phyloP scores from a whole-genome alignment of 208 protist genomes.

The Wallacemonas collosoma region DNA sequence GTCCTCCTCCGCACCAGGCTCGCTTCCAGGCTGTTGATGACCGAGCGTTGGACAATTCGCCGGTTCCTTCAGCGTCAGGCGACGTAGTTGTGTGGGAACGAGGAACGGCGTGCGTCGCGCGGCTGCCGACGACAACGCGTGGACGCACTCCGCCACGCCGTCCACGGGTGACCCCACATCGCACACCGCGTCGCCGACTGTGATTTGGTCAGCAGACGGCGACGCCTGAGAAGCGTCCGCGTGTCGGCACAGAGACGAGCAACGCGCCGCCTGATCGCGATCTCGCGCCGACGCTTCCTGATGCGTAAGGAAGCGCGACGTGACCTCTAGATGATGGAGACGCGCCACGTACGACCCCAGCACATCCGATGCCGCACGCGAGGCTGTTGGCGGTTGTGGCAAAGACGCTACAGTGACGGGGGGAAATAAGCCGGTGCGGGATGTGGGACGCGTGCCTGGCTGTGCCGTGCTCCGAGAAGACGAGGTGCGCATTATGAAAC shows the following conservation, averaged over 20 bases:
- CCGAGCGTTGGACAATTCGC: not conserved
- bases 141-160: too few species aligned
- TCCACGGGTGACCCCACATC: too few species aligned
- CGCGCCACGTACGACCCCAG: not conserved
- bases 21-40: not conserved
- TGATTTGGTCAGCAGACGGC: too few species aligned
- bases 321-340: not conserved
- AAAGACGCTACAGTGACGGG: not conserved
- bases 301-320: conserved; percentile 2
- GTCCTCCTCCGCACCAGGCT: too few species aligned
- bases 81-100: not conserved
- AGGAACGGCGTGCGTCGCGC: not conserved
- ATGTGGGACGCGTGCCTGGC: not conserved
- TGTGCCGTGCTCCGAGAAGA: not conserved
- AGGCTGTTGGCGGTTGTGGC: not conserved
- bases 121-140: not conserved
- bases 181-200: too few species aligned
- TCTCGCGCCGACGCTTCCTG: not conserved
- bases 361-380: not conserved
- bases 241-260: too few species aligned
- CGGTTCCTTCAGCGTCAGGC: not conserved
- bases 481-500: not conserved
- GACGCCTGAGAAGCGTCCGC: too few species aligned
- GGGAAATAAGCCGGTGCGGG: not conserved
- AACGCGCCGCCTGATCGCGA: not conserved